Conservation (phyloP, 2,329 filamentous ascomycete genomes). For the Sordariomycetes sp. region DNA sequence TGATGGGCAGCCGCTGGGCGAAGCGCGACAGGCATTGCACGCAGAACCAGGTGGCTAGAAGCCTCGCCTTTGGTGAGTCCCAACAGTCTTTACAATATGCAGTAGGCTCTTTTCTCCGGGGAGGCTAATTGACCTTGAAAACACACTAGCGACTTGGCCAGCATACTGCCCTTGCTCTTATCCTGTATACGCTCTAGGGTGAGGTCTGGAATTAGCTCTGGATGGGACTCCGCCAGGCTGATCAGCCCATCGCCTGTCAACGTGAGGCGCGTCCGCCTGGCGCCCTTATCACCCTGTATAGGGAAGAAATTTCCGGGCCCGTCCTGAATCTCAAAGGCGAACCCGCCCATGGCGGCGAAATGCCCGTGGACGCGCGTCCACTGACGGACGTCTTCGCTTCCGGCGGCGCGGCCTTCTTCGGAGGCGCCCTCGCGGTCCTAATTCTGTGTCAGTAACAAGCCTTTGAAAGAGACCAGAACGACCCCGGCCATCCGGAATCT, state of each 20-base stretch:
- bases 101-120: too few relatives aligned
- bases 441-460: neutral
- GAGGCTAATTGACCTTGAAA: conserved; percentile 19
- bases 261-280: neutral
- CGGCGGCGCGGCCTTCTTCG: neutral
- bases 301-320: neutral
- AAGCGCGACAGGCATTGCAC: conserved; percentile 14
- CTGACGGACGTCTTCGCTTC: neutral
- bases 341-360: conserved; percentile 18
- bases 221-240: conserved; percentile 2
- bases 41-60: conserved; percentile 22
- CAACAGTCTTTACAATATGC: too few relatives aligned
- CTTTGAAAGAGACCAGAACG: neutral
- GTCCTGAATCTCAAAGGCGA: conserved; percentile 8
- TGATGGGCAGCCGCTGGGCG: conserved; percentile 19
- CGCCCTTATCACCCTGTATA: neutral
- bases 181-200: conserved; percentile 16
- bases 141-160: conserved; percentile 23
- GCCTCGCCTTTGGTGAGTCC: too few relatives aligned
- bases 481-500: neutral
- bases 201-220: conserved; percentile 7
- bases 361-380: conserved; percentile 15
- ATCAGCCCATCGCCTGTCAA: neutral
- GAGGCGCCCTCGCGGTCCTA: neutral
- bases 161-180: conserved; percentile 22